Base-by-base conservation (phyloP, 1,139 yeast genomes). In the Blastobotrys serpentis region DNA sequence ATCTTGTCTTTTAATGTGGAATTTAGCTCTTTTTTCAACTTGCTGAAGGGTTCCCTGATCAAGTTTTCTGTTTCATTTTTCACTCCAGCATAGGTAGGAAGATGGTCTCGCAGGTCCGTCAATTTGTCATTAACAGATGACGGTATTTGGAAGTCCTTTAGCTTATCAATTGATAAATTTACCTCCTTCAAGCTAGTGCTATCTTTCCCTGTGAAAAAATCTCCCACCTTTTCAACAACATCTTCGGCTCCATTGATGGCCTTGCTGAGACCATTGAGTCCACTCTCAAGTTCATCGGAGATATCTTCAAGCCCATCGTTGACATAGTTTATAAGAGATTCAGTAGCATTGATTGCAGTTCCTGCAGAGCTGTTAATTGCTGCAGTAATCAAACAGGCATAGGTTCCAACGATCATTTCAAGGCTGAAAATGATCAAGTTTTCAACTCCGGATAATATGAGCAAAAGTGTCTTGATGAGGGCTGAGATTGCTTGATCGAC, bases 391-490 rank as follows among this genome's bases (percentile, higher is more conserved):
- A 92, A 70, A 67, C 98, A 92, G 0, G 86, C 82, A 65, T 86
- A 86, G 0, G 98, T 90, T 0, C 97, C 98, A 6, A 89, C 67
- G 46, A 85, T 77, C 54, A 90, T 60, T 38, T 87, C 89, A 14
- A 92, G 67, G 19, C 81, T 72, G 61, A 92, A 89, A 8, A 79
- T 60, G 0, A 86, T 64, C 32, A 89, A 56, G 42, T 76, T 74
- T 56, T 86, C 83, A 11, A 83, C 69, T 0, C 82, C 82, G 0
- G 78, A 73, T 0, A 86, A 63, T 13, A 79, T 57, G 32, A 81
- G 53, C 1, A 71, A 61, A 29, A 79, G 48, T 1, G 74, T 57
- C 2, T 66, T 59, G 21, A 75, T 58, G 3, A 79, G 65, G 0
- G 75, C 79, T 2, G 66, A 59, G 21, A 82, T 74, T 0, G 81